A percentile compares a stretch with the other conserved stretches of the same genome.
These are phyloP conservation scores for Eucalyptus marginata DNA, from an alignment of 345 rosid genomes.

Conservation along the genomic window DNA sequence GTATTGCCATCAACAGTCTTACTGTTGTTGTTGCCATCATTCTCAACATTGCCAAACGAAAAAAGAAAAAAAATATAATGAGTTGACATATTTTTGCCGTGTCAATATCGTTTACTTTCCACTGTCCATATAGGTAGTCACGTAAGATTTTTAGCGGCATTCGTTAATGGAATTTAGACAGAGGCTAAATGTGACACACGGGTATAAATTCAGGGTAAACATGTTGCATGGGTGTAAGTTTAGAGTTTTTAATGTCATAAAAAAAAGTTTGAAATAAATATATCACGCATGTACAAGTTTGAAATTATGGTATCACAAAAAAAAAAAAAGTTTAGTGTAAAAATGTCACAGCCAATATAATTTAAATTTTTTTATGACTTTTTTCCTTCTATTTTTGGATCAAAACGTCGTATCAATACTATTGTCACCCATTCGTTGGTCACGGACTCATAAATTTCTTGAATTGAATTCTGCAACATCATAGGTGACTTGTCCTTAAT, in stretches of 20 bases:
- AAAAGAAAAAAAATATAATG: not conserved
- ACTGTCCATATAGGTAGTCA: accelerated
- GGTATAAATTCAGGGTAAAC: accelerated
- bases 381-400: not conserved
- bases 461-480: not conserved
- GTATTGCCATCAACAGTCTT: too few species aligned
- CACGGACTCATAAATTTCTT: not conserved
- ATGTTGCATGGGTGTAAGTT: accelerated
- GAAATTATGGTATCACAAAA: too few species aligned
- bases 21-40: accelerated
- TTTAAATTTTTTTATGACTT: accelerated
- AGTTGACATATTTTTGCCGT: not conserved
- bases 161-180: too few species aligned
- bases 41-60: not conserved
- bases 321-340: too few species aligned
- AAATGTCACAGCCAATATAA: too few species aligned
- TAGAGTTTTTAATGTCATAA: not conserved
- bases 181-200: too few species aligned
- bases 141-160: not conserved
- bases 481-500: not conserved
- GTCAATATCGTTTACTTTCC: not conserved
- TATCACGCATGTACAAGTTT: too few species aligned
- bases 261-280: accelerated
- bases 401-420: not conserved
- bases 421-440: not conserved